Base-by-base conservation (phyloP, 139 green algal species). In the Tetraselmis striata region DNA sequence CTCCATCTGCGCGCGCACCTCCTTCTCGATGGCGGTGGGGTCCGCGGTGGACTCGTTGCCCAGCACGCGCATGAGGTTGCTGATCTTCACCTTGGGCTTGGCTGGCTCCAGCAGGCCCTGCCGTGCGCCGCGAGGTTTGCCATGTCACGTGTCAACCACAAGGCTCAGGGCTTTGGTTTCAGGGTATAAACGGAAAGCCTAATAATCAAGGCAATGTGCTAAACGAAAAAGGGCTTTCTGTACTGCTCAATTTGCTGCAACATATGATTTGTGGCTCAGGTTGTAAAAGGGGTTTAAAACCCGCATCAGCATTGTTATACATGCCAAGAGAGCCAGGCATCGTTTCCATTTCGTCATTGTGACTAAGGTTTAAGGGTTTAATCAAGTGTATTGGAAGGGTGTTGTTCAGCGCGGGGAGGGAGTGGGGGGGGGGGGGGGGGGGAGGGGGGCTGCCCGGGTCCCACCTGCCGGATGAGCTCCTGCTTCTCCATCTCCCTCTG, bases 401-500 rank as follows among this genome's bases (percentile, higher is more conserved):
- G 26, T 28, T 2, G 74, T 0, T 25, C 5, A 0, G 59, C 2
- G 24, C 58, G 80, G 1, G 29, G 26, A 5, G n/a, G 80, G 75
- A 30, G 2, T 26, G 29, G 30, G 74, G 74, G 74, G 28, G 29
- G 29, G 0, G 2, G 31, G 31, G 11, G 25, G 31, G 1, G n/a
- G 31, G 2, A 31, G 28, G 1, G 31, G 23, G 11, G n/a, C 30
- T 0, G 80, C 30, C 74, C 74, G 2, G 11, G 2, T 77, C 74
- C 5, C 59, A 58, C 81, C 79, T 90, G 89, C 30, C 86, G 83
- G n/a, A 98, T 94, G 74, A 99, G 90, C 85, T 98, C 95, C 91
- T 99, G 96, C 90, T 96, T 96, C 88, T 99, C 97, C 90, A 97
- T 95, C 85, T 99, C 97, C 0, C 95, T 82, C 45, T 95, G 94